Evolutionary conservation across 2,329 filamentous ascomycete genomes (phyloP).

Genomic region (Ascochyta koolunga): DNA sequence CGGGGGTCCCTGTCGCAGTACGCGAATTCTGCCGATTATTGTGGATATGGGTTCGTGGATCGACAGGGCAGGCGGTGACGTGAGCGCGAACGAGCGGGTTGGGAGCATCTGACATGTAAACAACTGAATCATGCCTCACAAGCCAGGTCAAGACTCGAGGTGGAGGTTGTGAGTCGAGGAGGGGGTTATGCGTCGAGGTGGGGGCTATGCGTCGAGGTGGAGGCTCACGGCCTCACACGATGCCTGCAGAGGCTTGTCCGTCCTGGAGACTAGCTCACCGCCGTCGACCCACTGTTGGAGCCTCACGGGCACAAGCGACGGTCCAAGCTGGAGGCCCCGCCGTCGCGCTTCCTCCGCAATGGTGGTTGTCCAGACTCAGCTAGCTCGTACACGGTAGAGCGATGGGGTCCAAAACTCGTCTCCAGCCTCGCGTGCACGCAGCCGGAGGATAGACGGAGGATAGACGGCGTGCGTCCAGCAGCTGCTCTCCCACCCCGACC

Average conservation of each 20-base stretch:
- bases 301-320: slow-evolving; percentile 18
- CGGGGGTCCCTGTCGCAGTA: not conserved
- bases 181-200: too few relatives aligned
- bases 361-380: too few relatives aligned
- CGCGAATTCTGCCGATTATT: slow-evolving; percentile 16
- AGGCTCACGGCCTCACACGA: too few relatives aligned
- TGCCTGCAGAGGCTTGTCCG: too few relatives aligned
- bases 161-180: too few relatives aligned
- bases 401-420: slow-evolving; percentile 1
- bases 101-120: too few relatives aligned
- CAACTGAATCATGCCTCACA: too few relatives aligned
- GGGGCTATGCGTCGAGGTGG: too few relatives aligned
- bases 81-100: not conserved
- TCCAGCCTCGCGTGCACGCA: slow-evolving; percentile 7
- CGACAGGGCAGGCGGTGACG: not conserved
- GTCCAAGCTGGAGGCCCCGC: slow-evolving; percentile 2
- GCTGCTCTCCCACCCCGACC: not conserved
- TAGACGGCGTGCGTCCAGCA: not conserved
- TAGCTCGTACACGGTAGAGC: too few relatives aligned
- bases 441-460: not conserved
- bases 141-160: too few relatives aligned
- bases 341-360: slow-evolving; percentile 1
- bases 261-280: not conserved
- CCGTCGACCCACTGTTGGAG: slow-evolving; percentile 13
- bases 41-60: slow-evolving; percentile 3